These are phyloP conservation scores for Tilletia caries DNA, from an alignment of 1,284 basidiomycete species.

Conservation along the genomic window DNA sequence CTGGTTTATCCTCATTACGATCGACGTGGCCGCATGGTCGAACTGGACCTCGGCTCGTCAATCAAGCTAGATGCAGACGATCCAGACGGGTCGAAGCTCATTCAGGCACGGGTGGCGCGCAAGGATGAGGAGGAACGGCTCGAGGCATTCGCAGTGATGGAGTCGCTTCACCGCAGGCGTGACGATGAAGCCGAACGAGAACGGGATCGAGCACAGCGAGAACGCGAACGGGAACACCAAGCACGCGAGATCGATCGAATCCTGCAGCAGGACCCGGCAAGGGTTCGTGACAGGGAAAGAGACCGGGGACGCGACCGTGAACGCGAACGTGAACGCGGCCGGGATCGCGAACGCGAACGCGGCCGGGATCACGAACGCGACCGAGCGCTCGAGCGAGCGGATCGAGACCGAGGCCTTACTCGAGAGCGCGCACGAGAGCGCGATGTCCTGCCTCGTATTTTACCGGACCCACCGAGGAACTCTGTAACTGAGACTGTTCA, in stretches of 20 bases:
- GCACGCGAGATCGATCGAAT: no score
- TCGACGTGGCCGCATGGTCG: conserved; percentile 23
- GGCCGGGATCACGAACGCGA: not conserved
- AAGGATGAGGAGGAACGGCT: not conserved
- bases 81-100: conserved; percentile 38
- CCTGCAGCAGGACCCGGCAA: no score
- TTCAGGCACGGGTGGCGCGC: conserved; percentile 19
- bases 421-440: no score
- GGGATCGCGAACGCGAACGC: not conserved
- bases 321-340: not conserved
- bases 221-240: no score
- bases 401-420: no score
- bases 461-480: not conserved
- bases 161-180: not conserved
- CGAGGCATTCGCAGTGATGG: not conserved
- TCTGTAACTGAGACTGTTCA: no score
- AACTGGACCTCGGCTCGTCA: conserved; percentile 33
- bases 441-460: not conserved
- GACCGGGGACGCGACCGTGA: not conserved
- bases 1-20: conserved; percentile 42
- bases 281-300: no score
- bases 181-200: no score
- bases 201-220: not conserved
- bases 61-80: conserved; percentile 42
- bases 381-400: no score